Evolutionary conservation across 768 basidiomycete species (phyloP).

Genomic region (Phaeotremella skinneri): DNA sequence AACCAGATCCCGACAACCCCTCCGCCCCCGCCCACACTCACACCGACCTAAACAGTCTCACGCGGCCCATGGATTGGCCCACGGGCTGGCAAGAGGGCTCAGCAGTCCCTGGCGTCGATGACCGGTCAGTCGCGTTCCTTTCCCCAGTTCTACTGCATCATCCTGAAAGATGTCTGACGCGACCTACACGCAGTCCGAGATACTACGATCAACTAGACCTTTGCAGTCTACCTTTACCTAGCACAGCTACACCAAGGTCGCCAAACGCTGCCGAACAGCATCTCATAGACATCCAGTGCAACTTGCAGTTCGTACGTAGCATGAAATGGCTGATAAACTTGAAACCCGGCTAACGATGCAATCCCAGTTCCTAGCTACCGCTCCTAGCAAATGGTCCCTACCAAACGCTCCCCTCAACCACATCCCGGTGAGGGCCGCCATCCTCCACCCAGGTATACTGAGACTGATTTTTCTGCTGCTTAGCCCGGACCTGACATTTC

Average conservation of each 20-base stretch:
- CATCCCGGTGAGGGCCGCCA: not conserved
- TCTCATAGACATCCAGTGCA: not conserved
- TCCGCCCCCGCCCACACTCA: too few relatives aligned
- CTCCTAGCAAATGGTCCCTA: slow-evolving; percentile 24
- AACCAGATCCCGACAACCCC: too few relatives aligned
- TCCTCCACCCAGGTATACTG: slow-evolving; percentile 2
- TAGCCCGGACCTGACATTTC: slow-evolving; percentile 63
- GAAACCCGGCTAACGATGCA: too few relatives aligned
- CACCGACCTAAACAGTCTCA: too few relatives aligned
- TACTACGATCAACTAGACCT: slow-evolving; percentile 1
- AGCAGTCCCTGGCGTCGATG: not conserved
- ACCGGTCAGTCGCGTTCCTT: not conserved
- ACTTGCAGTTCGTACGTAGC: not conserved
- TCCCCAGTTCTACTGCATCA: not conserved
- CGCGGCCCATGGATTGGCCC: not conserved
- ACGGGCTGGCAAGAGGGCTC: not conserved
- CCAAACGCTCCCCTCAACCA: not conserved
- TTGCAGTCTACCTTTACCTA: not conserved
- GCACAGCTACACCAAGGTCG: not conserved
- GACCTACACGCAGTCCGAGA: not conserved
- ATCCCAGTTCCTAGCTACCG: slow-evolving; percentile 28
- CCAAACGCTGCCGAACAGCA: not conserved
- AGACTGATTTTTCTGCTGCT: not conserved
- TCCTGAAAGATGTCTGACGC: not conserved
- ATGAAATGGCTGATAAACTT: not conserved